phyloP scores from a whole-genome alignment of 768 basidiomycete genomes.

The Trametes punicea region DNA sequence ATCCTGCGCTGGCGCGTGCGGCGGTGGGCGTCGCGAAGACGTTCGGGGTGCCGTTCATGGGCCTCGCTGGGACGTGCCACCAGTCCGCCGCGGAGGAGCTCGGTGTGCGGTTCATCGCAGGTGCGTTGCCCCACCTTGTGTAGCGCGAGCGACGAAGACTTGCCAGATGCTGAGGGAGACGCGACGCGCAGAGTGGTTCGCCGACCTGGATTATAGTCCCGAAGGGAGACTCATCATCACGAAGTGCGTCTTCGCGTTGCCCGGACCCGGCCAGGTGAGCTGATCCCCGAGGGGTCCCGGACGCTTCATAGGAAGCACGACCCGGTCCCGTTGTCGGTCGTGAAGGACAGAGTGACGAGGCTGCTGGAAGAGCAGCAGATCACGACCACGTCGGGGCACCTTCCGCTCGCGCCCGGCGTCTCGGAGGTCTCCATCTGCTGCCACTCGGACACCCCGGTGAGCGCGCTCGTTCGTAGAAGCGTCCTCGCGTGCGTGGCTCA shows the following conservation, averaged over 20 bases:
- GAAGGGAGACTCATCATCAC: conserved; percentile 60
- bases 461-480: background rate
- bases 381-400: conserved; percentile 43
- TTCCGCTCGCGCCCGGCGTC: conserved; percentile 44
- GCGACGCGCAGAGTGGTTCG: conserved; percentile 53
- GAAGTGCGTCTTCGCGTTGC: conserved; percentile 34
- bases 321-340: conserved; percentile 40
- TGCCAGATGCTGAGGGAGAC: background rate
- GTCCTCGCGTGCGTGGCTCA: background rate
- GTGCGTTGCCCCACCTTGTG: conserved; percentile 27
- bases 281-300: background rate
- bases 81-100: conserved; percentile 52
- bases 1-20: conserved; percentile 52
- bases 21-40: conserved; percentile 51
- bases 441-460: conserved; percentile 62
- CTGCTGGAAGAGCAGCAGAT: conserved; percentile 43
- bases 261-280: background rate
- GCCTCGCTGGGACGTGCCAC: conserved; percentile 62
- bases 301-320: conserved; percentile 46
- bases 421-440: conserved; percentile 58
- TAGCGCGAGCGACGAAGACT: background rate
- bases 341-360: conserved; percentile 44
- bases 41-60: conserved; percentile 57
- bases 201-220: conserved; percentile 57
- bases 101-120: conserved; percentile 60